These are phyloP conservation scores for Backusella mclennaniae DNA, from an alignment of 192 early-diverging fungal species.

Conservation along the genomic window DNA sequence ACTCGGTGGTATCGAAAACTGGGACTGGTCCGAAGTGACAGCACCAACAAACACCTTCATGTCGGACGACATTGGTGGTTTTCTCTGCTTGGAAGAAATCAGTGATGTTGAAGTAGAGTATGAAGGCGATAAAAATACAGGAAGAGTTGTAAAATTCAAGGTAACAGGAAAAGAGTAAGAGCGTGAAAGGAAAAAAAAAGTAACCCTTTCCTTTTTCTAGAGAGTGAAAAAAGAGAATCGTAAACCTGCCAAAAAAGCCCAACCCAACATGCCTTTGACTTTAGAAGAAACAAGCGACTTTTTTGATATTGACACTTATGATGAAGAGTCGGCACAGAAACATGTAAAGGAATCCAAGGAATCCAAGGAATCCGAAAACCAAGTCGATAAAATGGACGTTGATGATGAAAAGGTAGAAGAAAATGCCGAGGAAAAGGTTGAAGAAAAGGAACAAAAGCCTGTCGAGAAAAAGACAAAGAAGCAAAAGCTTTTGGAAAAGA, in stretches of 20 bases:
- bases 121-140: conserved; percentile 58
- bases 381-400: neutral
- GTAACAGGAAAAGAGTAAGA: conserved; percentile 33
- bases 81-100: conserved; percentile 86
- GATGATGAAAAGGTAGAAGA: neutral
- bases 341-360: neutral
- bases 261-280: conserved; percentile 46
- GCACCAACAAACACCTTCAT: conserved; percentile 47
- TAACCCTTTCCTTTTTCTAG: conserved; percentile 13
- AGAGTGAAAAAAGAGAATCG: conserved; percentile 20
- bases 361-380: neutral
- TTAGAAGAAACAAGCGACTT: conserved; percentile 50
- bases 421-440: conserved; percentile 2
- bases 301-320: conserved; percentile 80
- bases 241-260: conserved; percentile 36
- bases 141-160: conserved; percentile 73
- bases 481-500: conserved; percentile 9
- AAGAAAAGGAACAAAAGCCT: neutral
- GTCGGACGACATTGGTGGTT: conserved; percentile 73
- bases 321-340: conserved; percentile 51
- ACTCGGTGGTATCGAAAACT: conserved; percentile 39
- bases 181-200: conserved; percentile 7
- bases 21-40: conserved; percentile 61
- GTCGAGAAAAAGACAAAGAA: conserved; percentile 15
- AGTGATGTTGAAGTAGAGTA: conserved; percentile 80